These are phyloP conservation scores for Naganishia sp. DNA, from an alignment of 1,284 basidiomycete species.

Conservation along the genomic window DNA sequence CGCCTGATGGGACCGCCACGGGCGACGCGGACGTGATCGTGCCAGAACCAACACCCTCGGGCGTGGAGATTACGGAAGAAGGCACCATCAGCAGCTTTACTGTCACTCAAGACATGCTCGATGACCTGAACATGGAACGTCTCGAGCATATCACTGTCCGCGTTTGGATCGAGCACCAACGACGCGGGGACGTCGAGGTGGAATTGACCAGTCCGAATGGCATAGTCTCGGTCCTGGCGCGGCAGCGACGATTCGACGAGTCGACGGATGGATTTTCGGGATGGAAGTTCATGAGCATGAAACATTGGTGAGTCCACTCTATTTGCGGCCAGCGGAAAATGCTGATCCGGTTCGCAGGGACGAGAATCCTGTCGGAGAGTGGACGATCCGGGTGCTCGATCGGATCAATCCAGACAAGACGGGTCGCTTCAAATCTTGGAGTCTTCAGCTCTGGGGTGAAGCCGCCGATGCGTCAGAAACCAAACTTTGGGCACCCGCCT, in stretches of 20 bases:
- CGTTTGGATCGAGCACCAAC: slow-evolving; percentile 86
- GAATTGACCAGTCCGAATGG: slow-evolving; percentile 83
- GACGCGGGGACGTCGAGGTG: slow-evolving; percentile 91
- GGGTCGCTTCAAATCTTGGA: slow-evolving; percentile 88
- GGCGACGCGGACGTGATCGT: slow-evolving; percentile 32
- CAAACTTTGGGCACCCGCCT: slow-evolving; percentile 60
- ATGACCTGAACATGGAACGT: slow-evolving; percentile 74
- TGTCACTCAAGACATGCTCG: slow-evolving; percentile 71
- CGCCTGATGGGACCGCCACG: slow-evolving; percentile 10
- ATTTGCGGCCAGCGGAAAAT: neutral
- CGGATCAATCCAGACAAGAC: slow-evolving; percentile 63
- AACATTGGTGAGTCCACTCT: slow-evolving; percentile 77
- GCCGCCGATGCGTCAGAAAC: slow-evolving; percentile 71
- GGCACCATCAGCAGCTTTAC: slow-evolving; percentile 70
- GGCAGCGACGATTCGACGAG: slow-evolving; percentile 68
- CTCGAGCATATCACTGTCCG: slow-evolving; percentile 91
- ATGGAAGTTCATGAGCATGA: slow-evolving; percentile 97
- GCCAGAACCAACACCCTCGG: slow-evolving; percentile 29
- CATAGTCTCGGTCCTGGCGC: slow-evolving; percentile 80
- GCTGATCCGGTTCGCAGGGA: slow-evolving; percentile 63
- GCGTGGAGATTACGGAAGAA: slow-evolving; percentile 60
- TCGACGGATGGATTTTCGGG: slow-evolving; percentile 76
- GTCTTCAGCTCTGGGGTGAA: slow-evolving; percentile 92
- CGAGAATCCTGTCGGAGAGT: slow-evolving; percentile 87
- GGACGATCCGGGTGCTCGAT: slow-evolving; percentile 86